Evolutionary conservation across 2,329 filamentous ascomycete species (phyloP).

Genomic region (Pleoardoris graminearum): DNA sequence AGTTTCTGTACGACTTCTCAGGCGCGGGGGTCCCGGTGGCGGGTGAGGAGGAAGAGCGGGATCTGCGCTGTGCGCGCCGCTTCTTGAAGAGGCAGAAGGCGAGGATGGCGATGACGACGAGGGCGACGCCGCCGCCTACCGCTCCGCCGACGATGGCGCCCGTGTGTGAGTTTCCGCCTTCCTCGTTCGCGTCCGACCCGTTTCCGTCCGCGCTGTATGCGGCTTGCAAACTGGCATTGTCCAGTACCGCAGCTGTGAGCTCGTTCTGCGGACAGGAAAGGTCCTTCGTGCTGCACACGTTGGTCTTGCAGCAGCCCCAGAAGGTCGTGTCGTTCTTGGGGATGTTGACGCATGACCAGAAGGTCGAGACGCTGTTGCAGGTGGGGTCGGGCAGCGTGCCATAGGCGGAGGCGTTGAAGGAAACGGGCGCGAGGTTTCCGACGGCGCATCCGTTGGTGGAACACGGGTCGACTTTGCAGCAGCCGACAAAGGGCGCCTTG

Average conservation of each 20-base stretch:
- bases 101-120: slow-evolving; percentile 29
- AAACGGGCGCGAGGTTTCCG: slow-evolving; percentile 37
- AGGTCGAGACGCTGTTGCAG: slow-evolving; percentile 35
- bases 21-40: too few species aligned
- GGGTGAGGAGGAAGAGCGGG: too few species aligned
- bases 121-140: slow-evolving; percentile 30
- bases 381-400: slow-evolving; percentile 38
- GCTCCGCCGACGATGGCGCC: slow-evolving; percentile 34
- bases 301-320: slow-evolving; percentile 46
- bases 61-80: slow-evolving; percentile 20
- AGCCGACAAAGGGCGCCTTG: slow-evolving; percentile 46
- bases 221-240: slow-evolving; percentile 22
- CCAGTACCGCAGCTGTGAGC: slow-evolving; percentile 32
- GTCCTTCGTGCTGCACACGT: slow-evolving; percentile 36
- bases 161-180: background rate
- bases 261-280: slow-evolving; percentile 30
- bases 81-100: slow-evolving; percentile 29
- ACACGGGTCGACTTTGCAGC: slow-evolving; percentile 46
- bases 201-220: slow-evolving; percentile 16
- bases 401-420: slow-evolving; percentile 39
- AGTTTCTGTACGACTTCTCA: slow-evolving; percentile 16
- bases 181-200: background rate
- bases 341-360: slow-evolving; percentile 41
- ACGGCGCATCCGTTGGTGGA: slow-evolving; percentile 42
- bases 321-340: slow-evolving; percentile 29